A percentile compares a stretch with the other conserved stretches of the same genome.
phyloP scores from a whole-genome alignment of 2,329 filamentous ascomycete genomes.

The Aaosphaeria arxii region DNA sequence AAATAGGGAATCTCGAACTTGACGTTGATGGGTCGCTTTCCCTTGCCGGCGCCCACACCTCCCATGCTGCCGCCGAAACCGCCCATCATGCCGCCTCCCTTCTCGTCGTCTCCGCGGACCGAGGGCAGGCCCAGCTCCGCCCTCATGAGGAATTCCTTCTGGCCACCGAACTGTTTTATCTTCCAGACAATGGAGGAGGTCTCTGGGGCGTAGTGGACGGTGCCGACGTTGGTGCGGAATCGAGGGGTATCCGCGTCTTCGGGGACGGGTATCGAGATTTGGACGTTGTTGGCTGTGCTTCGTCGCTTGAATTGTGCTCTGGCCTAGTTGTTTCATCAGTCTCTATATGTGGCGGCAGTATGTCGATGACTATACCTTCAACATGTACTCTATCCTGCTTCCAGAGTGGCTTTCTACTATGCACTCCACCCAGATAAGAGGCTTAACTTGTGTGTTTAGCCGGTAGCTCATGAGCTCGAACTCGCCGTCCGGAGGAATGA shows the following conservation, averaged over 20 bases:
- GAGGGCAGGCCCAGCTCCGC: constrained; percentile 92
- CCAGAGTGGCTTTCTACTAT: constrained; percentile 95
- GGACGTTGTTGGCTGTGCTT: constrained; percentile 97
- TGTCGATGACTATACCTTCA: constrained; percentile 59
- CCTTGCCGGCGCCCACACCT: constrained; percentile 75
- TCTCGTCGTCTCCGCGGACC: constrained; percentile 92
- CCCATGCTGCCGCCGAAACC: constrained; percentile 97
- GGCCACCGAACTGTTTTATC: constrained; percentile 99
- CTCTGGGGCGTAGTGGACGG: constrained; percentile 95
- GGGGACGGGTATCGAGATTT: constrained; percentile 94
- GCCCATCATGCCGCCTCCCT: constrained; percentile 95
- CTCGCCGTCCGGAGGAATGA: constrained; percentile 96
- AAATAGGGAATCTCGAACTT: constrained; percentile 99
- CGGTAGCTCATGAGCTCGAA: constrained; percentile 99
- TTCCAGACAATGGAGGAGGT: constrained; percentile 99
- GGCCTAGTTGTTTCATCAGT: constrained; percentile 48
- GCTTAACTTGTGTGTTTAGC: constrained; percentile 97
- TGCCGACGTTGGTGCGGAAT: constrained; percentile 96
- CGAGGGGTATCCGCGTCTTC: constrained; percentile 95
- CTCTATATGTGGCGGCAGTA: not conserved
- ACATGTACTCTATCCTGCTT: constrained; percentile 96
- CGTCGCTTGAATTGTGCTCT: constrained; percentile 97
- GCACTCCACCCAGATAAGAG: constrained; percentile 97
- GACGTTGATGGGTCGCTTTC: constrained; percentile 94
- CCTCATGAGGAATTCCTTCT: constrained; percentile 97